Percentiles rank a stretch among this genome's conserved stretches.
Evolutionary conservation across 1,284 basidiomycete genomes (phyloP).

Genomic region (Leccinum angustisporum): DNA sequence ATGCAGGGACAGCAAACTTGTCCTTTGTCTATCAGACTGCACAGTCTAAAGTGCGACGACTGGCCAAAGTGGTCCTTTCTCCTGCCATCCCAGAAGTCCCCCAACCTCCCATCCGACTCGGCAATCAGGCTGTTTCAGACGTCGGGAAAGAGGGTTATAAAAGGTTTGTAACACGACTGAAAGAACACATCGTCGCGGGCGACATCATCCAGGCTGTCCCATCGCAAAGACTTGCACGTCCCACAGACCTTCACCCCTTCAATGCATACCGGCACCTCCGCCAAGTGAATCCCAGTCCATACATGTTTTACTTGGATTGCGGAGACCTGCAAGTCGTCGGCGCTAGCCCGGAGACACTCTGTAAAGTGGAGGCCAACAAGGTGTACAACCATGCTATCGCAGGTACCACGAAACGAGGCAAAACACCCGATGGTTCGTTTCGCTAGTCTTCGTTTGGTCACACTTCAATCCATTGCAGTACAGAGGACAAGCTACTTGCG

Average conservation of each 20-base stretch:
- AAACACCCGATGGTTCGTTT: slow-evolving; percentile 73
- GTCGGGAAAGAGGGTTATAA: slow-evolving; percentile 95
- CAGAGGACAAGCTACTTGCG: slow-evolving; percentile 87
- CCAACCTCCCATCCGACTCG: slow-evolving; percentile 69
- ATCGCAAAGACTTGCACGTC: slow-evolving; percentile 84
- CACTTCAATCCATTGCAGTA: slow-evolving; percentile 8
- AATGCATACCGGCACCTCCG: slow-evolving; percentile 94
- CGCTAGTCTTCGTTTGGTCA: slow-evolving; percentile 2
- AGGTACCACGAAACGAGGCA: slow-evolving; percentile 89
- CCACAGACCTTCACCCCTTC: slow-evolving; percentile 92
- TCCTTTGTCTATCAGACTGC: slow-evolving; percentile 83
- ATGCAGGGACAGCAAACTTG: slow-evolving; percentile 61
- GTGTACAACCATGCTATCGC: slow-evolving; percentile 99
- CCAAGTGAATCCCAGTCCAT: slow-evolving; percentile 95
- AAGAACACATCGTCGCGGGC: slow-evolving; percentile 92
- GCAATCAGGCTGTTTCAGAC: slow-evolving; percentile 80
- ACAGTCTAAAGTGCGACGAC: slow-evolving; percentile 70
- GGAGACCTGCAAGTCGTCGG: slow-evolving; percentile 93
- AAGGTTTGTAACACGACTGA: slow-evolving; percentile 87
- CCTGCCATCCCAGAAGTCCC: slow-evolving; percentile 63
- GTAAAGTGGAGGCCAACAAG: slow-evolving; percentile 90
- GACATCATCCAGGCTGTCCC: slow-evolving; percentile 99
- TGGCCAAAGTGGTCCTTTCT: slow-evolving; percentile 67
- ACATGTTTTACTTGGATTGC: slow-evolving; percentile 99
- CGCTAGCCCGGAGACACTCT: slow-evolving; percentile 96